phyloP scores from a whole-genome alignment of 2,329 filamentous ascomycete species.

The Beauveria sp. region DNA sequence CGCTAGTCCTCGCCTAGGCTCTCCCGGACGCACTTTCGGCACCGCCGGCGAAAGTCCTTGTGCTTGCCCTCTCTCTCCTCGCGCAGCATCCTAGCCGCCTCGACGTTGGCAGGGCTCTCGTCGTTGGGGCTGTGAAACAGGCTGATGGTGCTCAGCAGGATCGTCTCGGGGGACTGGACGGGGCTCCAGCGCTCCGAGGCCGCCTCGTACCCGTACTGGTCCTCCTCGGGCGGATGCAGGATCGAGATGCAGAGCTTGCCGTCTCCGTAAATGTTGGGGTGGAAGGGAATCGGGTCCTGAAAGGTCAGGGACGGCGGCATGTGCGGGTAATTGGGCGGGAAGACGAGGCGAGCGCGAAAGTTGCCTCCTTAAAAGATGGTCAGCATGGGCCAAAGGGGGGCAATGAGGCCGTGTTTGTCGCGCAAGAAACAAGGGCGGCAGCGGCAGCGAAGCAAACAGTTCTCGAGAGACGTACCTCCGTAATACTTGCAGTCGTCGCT shows the following conservation, averaged over 20 bases:
- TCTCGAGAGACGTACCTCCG: constrained; percentile 56
- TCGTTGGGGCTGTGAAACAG: constrained; percentile 90
- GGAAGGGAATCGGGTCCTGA: constrained; percentile 73
- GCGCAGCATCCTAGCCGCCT: constrained; percentile 81
- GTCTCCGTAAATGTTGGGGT: constrained; percentile 85
- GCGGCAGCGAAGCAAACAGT: background rate
- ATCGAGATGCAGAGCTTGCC: constrained; percentile 96
- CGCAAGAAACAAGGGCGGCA: background rate
- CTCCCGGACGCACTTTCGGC: constrained; percentile 71
- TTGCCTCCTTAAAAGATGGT: constrained; percentile 60
- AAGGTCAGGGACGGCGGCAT: constrained; percentile 86
- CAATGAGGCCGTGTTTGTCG: background rate
- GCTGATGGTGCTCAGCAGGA: constrained; percentile 84
- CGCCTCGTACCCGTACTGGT: constrained; percentile 87
- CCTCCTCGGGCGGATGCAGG: constrained; percentile 88
- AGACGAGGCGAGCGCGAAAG: constrained; percentile 78
- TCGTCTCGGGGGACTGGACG: constrained; percentile 91
- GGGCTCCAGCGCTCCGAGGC: constrained; percentile 89
- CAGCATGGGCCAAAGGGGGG: background rate
- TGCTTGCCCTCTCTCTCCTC: constrained; percentile 58
- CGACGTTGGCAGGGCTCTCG: constrained; percentile 90
- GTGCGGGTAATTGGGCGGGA: constrained; percentile 79
- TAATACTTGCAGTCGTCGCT: constrained; percentile 90
- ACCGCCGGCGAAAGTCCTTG: constrained; percentile 70
- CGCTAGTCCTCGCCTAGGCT: constrained; percentile 65